These are phyloP conservation scores for Eucalyptus cloeziana DNA, from an alignment of 345 rosid genomes.

Conservation along the genomic window DNA sequence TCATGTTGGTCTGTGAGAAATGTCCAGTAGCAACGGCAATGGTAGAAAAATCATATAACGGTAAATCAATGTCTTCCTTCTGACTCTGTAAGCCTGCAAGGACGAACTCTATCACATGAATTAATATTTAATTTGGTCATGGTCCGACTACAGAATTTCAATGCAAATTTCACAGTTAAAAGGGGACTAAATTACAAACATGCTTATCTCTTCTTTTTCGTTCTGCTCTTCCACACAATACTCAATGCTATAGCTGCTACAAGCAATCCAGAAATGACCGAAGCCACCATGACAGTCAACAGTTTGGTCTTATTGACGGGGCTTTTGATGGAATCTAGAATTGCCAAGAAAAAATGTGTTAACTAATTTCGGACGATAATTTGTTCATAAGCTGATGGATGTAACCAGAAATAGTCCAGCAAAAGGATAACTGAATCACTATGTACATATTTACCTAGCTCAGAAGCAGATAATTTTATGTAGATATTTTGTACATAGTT, in stretches of 20 bases:
- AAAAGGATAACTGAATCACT: not conserved
- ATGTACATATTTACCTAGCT: not conserved
- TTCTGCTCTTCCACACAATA: not conserved
- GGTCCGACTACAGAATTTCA: not conserved
- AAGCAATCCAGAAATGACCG: not conserved
- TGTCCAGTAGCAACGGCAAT: constrained; percentile 12
- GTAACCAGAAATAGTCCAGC: not conserved
- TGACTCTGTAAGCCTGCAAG: not conserved
- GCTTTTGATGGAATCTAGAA: not conserved
- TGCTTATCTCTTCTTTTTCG: not conserved
- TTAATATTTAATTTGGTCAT: not conserved
- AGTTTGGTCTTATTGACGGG: not conserved
- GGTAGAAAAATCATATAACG: constrained; percentile 3
- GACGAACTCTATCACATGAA: not conserved
- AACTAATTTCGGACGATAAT: not conserved
- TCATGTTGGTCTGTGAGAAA: constrained; percentile 7
- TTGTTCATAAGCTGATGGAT: not conserved
- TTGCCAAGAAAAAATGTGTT: not conserved
- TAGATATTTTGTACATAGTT: constrained; percentile 8
- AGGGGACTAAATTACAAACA: not conserved
- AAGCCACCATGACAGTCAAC: not conserved
- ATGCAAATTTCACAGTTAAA: not conserved
- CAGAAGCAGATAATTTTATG: constrained; percentile 1
- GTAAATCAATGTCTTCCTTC: not conserved
- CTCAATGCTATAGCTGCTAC: not conserved